Percentiles rank a stretch among this genome's conserved stretches.
These are phyloP conservation scores for Cryphonectria japonica DNA, from an alignment of 2,329 filamentous ascomycete genomes.

Conservation along the genomic window DNA sequence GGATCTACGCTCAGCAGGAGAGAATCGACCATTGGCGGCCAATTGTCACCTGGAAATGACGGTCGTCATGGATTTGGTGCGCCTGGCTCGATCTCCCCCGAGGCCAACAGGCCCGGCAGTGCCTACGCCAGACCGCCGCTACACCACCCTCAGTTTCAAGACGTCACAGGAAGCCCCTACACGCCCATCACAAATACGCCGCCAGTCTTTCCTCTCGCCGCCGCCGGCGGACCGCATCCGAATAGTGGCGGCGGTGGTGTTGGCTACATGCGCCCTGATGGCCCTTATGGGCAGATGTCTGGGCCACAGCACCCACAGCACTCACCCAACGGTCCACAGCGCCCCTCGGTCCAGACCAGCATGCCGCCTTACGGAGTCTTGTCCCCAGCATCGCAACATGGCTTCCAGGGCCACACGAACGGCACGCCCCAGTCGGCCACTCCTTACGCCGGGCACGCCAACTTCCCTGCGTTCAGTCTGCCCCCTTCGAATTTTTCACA, in stretches of 20 bases:
- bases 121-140: slow-evolving; percentile 47
- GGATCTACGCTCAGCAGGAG: slow-evolving; percentile 77
- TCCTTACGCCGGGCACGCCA: slow-evolving; percentile 62
- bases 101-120: slow-evolving; percentile 48
- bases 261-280: slow-evolving; percentile 50
- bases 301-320: slow-evolving; percentile 42
- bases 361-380: slow-evolving; percentile 55
- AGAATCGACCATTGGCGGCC: slow-evolving; percentile 64
- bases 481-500: slow-evolving; percentile 61
- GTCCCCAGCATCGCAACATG: slow-evolving; percentile 57
- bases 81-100: slow-evolving; percentile 51
- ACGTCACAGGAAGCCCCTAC: slow-evolving; percentile 49
- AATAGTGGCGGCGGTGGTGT: slow-evolving; percentile 49
- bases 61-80: slow-evolving; percentile 45
- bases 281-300: slow-evolving; percentile 40
- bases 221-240: slow-evolving; percentile 39
- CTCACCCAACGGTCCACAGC: slow-evolving; percentile 47
- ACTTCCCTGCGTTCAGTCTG: slow-evolving; percentile 63
- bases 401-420: slow-evolving; percentile 51
- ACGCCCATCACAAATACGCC: slow-evolving; percentile 51
- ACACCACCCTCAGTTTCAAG: slow-evolving; percentile 53
- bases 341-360: slow-evolving; percentile 52
- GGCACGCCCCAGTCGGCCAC: slow-evolving; percentile 49
- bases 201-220: slow-evolving; percentile 40
- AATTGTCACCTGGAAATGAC: slow-evolving; percentile 49